Evolutionary conservation across 2,329 filamentous ascomycete species (phyloP), one percentile per base, ranked within the genome.

Genomic region (Xylariales sp.): DNA sequence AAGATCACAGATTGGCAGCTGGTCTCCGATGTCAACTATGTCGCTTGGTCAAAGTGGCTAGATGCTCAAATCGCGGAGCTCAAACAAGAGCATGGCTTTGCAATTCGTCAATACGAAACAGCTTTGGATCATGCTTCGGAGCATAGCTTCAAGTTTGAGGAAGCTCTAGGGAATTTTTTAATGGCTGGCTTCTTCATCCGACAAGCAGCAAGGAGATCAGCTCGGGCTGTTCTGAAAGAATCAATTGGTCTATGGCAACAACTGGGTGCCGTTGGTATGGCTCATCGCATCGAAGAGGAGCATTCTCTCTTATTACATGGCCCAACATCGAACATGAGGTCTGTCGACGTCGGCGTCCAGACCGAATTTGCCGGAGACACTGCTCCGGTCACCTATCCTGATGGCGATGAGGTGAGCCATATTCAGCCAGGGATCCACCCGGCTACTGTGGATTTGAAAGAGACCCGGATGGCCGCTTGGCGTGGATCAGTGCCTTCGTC

Each of bases 141-240:
- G 42, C 73, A 87, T 51, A 71, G 73, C 31, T 84, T 86, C 47
- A 55, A 74, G 3, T 75, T 88, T 37, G 86, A 90, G 46, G 84
- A 89, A 58, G 86, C 82, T 0, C 68, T 88, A 2, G 78, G 80
- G 12, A 84, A 85, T 54, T 86, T 87, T 55, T 68, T 89, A 21
- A 84, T 89, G 66, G 84, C 80, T 2, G 83, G 83, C 8, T 82
- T 80, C 55, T 78, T 88, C 46, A 69, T 86, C 40, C 71, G 85
- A 11, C 71, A 75, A 46, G 74, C 76, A 10, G 81, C 84, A 3
- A 72, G 78, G 28, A 69, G 86, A 46, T 82, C 84, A 25, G 86
- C 86, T 19, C 75, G 82, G 40, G 74, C 80, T n/a, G 75, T 83
- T 1, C 64, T 90, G 12, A 73, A 76, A 22, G 85, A 89, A 47